phyloP scores from a whole-genome alignment of 2,329 filamentous ascomycete genomes.

The Septoria linicola region DNA sequence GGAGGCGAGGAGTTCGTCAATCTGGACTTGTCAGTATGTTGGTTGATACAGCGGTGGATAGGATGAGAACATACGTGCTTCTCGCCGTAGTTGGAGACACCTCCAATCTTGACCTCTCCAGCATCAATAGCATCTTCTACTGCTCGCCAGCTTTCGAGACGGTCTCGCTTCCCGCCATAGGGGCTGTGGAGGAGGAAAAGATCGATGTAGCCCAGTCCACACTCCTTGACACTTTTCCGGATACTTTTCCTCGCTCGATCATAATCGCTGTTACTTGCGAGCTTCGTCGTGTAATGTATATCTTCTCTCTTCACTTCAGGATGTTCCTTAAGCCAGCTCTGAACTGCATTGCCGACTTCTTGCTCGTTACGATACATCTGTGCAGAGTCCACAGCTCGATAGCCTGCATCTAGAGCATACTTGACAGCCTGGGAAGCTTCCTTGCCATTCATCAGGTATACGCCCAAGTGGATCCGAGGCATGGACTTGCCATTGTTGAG shows the following conservation, averaged over 20 bases:
- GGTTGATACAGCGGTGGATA: too few species aligned
- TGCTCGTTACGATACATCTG: constrained; percentile 71
- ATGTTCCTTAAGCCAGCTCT: constrained; percentile 29
- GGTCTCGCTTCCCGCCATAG: constrained; percentile 67
- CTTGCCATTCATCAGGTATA: constrained; percentile 66
- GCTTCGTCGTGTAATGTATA: constrained; percentile 78
- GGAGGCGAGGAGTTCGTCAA: constrained; percentile 66
- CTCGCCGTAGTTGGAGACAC: constrained; percentile 76
- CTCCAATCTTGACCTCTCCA: constrained; percentile 68
- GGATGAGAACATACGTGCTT: constrained; percentile 58
- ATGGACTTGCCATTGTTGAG: constrained; percentile 66
- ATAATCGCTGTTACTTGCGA: constrained; percentile 67
- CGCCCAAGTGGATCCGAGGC: constrained; percentile 70
- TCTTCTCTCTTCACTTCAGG: constrained; percentile 60
- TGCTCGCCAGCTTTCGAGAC: constrained; percentile 72
- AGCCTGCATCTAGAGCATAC: constrained; percentile 44
- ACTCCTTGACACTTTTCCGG: constrained; percentile 61
- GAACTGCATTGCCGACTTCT: constrained; percentile 66
- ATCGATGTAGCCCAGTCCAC: constrained; percentile 72
- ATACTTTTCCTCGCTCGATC: constrained; percentile 67
- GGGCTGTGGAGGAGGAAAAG: constrained; percentile 78
- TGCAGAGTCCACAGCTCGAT: constrained; percentile 57
- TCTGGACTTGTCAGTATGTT: too few species aligned
- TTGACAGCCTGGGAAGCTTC: constrained; percentile 59
- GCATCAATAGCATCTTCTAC: constrained; percentile 72